These are phyloP conservation scores for Blumeriella jaapii DNA, from an alignment of 2,329 filamentous ascomycete genomes.

Conservation along the genomic window DNA sequence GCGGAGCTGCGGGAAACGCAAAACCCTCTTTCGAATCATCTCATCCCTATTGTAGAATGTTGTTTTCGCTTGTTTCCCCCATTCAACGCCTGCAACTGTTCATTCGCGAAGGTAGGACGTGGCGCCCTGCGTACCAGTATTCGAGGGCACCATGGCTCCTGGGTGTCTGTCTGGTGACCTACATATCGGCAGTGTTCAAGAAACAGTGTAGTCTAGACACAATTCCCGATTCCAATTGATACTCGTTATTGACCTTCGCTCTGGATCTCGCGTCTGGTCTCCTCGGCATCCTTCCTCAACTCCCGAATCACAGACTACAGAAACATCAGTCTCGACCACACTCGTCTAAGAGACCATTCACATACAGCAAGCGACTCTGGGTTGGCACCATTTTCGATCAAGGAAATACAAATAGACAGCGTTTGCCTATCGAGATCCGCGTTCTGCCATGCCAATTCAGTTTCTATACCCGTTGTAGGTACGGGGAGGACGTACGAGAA, in stretches of 20 bases:
- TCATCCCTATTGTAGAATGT: too few relatives aligned
- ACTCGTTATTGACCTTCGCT: constrained; percentile 6
- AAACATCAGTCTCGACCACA: constrained; percentile 8
- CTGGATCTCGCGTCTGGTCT: constrained; percentile 13
- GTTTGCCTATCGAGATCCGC: constrained; percentile 85
- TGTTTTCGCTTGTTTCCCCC: too few relatives aligned
- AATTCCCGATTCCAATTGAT: neutral
- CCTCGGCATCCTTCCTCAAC: constrained; percentile 25
- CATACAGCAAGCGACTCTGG: constrained; percentile 87
- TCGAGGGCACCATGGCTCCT: too few relatives aligned
- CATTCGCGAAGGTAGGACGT: too few relatives aligned
- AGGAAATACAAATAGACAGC: constrained; percentile 85
- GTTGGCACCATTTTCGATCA: constrained; percentile 96
- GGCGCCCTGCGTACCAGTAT: too few relatives aligned
- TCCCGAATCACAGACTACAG: constrained; percentile 25
- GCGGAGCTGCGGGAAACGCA: too few relatives aligned
- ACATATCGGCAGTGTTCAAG: too few relatives aligned
- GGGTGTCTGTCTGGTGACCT: too few relatives aligned
- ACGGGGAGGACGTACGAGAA: constrained; percentile 54
- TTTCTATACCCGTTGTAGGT: constrained; percentile 1
- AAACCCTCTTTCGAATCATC: too few relatives aligned
- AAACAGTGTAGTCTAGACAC: too few relatives aligned
- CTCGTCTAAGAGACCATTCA: neutral
- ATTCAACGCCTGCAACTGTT: too few relatives aligned
- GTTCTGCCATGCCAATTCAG: constrained; percentile 47